Evolutionary conservation across 1,284 basidiomycete genomes (phyloP), one percentile per base, ranked within the genome.

Genomic region (Naganishia liquefaciens): DNA sequence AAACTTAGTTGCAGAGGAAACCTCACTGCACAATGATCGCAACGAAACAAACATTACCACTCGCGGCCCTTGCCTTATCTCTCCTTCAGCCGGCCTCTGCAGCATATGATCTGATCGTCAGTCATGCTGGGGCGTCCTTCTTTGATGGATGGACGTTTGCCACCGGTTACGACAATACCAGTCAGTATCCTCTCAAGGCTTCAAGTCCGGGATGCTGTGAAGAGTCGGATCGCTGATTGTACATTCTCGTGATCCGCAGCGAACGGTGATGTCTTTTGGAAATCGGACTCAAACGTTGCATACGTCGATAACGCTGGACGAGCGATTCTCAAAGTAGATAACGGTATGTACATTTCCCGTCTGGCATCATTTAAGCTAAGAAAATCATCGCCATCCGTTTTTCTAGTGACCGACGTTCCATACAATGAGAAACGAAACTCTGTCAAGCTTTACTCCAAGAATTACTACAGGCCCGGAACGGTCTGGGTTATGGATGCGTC

Each of bases 291-390:
- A 4, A 40, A 54, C 5, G 83, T 90, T 33, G 84, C 87, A 1
- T 88, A 83, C 71, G 82, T 88, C 52, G 84, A 87, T 63, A 81
- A 84, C 68, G 71, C 84, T 0, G 80, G 82, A 6, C 86, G 86
- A 66, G 88, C 87, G 2, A 85, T 90, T 72, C 87, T 90, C 73
- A 70, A 70, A 65, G 74, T 76, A 44, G 73, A 74, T 68, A 75
- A 75, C 66, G 70, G 67, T 68, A 49, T 5, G 67, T 15, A 6
- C 25, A n/a, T 21, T 21, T 5, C 23, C 21, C 37, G 1, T 25
- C 2, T 13, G n/a, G n/a, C n/a, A n/a, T n/a, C 17, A 15, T 10
- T 5, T 3, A n/a, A 21, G n/a, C 19, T 50, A 3, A 13, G 11
- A 50, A 21, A 46, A 9, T 49, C 46, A 25, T 30, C 10, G n/a